Evolutionary conservation across 305 asterid species (phyloP), one percentile per base, ranked within the genome.

Genomic region (Rubia balearica): DNA sequence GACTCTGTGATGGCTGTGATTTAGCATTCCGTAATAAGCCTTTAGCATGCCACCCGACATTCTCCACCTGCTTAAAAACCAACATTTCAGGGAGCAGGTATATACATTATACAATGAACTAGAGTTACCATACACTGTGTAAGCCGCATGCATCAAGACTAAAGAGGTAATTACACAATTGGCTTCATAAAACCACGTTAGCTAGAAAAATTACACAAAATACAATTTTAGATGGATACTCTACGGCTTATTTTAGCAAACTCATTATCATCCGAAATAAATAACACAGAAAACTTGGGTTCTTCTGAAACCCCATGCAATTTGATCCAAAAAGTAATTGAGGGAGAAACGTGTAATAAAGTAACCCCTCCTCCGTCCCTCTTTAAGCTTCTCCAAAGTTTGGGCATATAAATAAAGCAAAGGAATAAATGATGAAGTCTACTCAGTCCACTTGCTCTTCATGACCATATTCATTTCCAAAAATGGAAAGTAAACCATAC

Each of bases 1-100:
- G 81, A 74, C 95, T 90, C 73, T 86, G 91, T 65, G 84, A 57
- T 57, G 84, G 72, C 69, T 73, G 80, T 51, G 62, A 76, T 65
- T 76, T 75, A 46, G 63, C 67, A 40, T 22, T 71, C 75, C 84
- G 76, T 8, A 77, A 82, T 68, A 70, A 75, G 77, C 88, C 82
- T 67, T 76, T 72, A 38, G 76, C 61, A 27, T 80, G 83, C 68
- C 60, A 69, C 65, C 77, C 70, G 69, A 68, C 49, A 61, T 61
- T 42, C 72, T 76, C 76, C 67, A 87, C 56, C 99, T 94, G 85
- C 82, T 71, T 66, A 65, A 69, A 45, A 36, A 21, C 61, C 41
- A 70, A 7, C 10, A 65, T 14, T 10, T 43, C 64, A 71, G 40
- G 4, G 40, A 36, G 19, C 30, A 70, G 62, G 77, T 42, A 62